phyloP scores from a whole-genome alignment of 2,329 filamentous ascomycete species.

The Pyrenochaeta sp. region DNA sequence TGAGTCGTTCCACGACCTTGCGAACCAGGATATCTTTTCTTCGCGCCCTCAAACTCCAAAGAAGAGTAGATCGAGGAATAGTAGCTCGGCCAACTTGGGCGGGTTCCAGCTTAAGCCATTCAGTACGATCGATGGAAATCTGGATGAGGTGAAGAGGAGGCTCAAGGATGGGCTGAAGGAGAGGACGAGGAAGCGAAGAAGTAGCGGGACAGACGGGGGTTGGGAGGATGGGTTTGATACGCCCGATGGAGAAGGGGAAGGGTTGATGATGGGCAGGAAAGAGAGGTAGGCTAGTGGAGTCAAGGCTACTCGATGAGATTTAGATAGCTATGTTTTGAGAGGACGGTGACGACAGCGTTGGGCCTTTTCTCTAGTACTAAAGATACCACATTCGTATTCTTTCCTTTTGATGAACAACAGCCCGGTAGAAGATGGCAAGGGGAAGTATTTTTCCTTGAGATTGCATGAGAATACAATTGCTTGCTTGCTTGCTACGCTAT shows the following conservation, averaged over 20 bases:
- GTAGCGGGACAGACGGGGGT: slow-evolving; percentile 35
- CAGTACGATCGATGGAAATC: slow-evolving; percentile 71
- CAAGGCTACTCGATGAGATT: neutral
- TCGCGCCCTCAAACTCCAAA: slow-evolving; percentile 85
- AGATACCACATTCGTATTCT: slow-evolving; percentile 25
- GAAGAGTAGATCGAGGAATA: slow-evolving; percentile 74
- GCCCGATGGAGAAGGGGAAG: slow-evolving; percentile 14
- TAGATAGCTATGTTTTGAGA: neutral
- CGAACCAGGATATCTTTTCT: slow-evolving; percentile 87
- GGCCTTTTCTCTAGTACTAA: slow-evolving; percentile 7
- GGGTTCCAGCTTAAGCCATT: slow-evolving; percentile 75
- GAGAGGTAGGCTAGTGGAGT: neutral
- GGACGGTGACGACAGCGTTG: neutral
- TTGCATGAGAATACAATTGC: slow-evolving; percentile 8
- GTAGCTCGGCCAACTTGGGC: slow-evolving; percentile 59
- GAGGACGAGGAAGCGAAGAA: slow-evolving; percentile 68
- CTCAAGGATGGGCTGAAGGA: slow-evolving; percentile 86
- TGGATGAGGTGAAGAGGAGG: slow-evolving; percentile 84
- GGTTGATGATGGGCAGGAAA: slow-evolving; percentile 33
- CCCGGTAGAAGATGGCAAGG: neutral
- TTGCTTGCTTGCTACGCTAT: slow-evolving; percentile 5
- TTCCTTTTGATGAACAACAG: neutral
- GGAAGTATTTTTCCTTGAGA: neutral
- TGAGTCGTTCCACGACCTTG: slow-evolving; percentile 92
- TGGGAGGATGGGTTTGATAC: slow-evolving; percentile 26